Conservation (phyloP, 352 stramenopile genomes). For the Phytophthora colocasiae region DNA sequence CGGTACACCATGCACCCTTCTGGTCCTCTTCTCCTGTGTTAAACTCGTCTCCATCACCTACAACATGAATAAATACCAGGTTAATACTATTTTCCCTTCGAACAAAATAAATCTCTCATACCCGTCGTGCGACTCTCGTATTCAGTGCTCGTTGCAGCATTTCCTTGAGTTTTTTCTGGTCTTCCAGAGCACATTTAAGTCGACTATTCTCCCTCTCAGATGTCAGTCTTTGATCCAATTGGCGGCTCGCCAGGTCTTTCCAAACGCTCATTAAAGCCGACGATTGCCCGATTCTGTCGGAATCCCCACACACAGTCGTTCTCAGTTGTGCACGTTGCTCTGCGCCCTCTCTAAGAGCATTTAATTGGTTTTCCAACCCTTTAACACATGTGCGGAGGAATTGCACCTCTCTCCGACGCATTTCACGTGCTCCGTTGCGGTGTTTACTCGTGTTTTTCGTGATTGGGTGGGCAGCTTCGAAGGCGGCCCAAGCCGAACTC, state of each 20-base stretch:
- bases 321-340: constrained; percentile 13
- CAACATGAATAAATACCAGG: constrained; percentile 2
- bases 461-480: constrained; percentile 31
- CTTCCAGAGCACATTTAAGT: constrained; percentile 35
- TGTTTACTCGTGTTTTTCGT: constrained; percentile 35
- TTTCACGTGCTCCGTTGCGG: constrained; percentile 44
- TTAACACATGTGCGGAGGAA: constrained; percentile 27
- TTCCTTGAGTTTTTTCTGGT: constrained; percentile 39
- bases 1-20: constrained; percentile 33
- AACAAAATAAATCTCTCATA: constrained; percentile 7
- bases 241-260: constrained; percentile 37
- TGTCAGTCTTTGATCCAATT: constrained; percentile 42
- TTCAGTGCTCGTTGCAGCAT: constrained; percentile 45
- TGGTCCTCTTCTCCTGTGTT: constrained; percentile 32
- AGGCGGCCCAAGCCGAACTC: constrained; percentile 23
- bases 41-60: constrained; percentile 41
- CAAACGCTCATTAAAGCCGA: constrained; percentile 28
- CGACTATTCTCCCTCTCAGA: constrained; percentile 42
- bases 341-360: constrained; percentile 15
- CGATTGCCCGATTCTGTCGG: background rate
- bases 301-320: background rate
- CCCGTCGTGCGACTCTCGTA: constrained; percentile 39
- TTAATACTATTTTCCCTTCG: background rate
- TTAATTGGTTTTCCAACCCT: constrained; percentile 27
- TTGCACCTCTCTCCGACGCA: constrained; percentile 43